phyloP scores from a whole-genome alignment of 805 yeast genomes.

The Candida schatavii region DNA sequence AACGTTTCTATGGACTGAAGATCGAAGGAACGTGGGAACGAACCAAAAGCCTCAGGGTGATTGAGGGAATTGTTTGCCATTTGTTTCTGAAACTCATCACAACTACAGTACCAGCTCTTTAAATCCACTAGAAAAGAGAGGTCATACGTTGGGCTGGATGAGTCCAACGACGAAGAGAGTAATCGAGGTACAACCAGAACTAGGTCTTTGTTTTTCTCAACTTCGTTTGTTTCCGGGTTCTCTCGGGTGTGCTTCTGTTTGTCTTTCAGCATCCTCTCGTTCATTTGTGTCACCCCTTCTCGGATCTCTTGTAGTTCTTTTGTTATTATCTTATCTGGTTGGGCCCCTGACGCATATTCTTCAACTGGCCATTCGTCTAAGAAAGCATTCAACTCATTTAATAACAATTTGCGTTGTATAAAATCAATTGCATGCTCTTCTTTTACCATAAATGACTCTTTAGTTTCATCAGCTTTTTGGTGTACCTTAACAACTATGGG shows the following conservation, averaged over 20 bases:
- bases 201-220: too few relatives aligned
- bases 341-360: too few relatives aligned
- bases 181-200: too few relatives aligned
- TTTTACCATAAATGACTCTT: background rate
- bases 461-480: background rate
- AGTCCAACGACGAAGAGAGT: too few relatives aligned
- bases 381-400: background rate
- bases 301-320: too few relatives aligned
- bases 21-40: too few relatives aligned
- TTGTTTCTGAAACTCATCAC: slow-evolving; percentile 19
- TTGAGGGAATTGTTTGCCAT: background rate
- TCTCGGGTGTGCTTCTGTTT: background rate
- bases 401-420: background rate
- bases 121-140: slow-evolving; percentile 15
- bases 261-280: background rate
- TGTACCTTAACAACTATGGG: background rate
- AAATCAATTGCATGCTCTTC: background rate
- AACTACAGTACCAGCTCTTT: slow-evolving; percentile 31
- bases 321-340: too few relatives aligned
- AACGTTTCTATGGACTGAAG: background rate
- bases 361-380: too few relatives aligned
- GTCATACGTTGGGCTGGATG: too few relatives aligned
- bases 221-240: background rate
- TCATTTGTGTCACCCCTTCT: background rate
- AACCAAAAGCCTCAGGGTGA: slow-evolving; percentile 3